These are phyloP conservation scores for Vickermania spadyakhi DNA, from an alignment of 208 protist species.

Conservation along the genomic window DNA sequence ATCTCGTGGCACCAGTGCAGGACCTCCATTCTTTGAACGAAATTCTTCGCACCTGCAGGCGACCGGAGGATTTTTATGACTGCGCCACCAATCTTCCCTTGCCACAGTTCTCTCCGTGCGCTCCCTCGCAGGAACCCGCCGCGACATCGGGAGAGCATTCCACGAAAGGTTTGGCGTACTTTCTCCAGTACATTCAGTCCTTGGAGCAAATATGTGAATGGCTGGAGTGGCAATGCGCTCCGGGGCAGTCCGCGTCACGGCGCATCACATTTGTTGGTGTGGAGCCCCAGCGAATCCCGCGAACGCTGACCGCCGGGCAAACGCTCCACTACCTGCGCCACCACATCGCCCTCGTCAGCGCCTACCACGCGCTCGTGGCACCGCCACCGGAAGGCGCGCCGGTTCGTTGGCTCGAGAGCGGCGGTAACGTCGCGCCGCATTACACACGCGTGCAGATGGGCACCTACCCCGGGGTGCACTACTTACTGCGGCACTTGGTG, in stretches of 20 bases:
- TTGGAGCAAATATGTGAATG: conserved; percentile 7
- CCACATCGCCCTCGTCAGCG: background rate
- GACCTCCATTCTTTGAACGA: background rate
- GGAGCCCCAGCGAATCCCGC: background rate
- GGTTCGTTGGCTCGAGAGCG: background rate
- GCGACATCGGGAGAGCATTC: background rate
- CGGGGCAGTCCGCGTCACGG: background rate
- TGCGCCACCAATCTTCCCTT: conserved; percentile 23
- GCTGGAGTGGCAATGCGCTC: background rate
- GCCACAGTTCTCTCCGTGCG: conserved; percentile 9
- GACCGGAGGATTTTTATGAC: conserved; percentile 31
- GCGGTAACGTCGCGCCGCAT: too few species aligned
- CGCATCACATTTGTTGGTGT: background rate
- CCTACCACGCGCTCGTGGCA: background rate
- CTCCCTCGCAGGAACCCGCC: background rate
- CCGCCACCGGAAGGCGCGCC: background rate
- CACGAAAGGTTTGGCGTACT: conserved; percentile 33
- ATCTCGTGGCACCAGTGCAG: background rate
- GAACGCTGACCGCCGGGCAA: background rate
- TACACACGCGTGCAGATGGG: background rate
- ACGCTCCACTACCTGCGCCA: background rate
- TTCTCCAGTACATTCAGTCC: conserved; percentile 49
- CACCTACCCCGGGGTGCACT: background rate
- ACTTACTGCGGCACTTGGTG: background rate
- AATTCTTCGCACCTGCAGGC: conserved; percentile 17